Evolutionary conservation across 176 grass and related monocot species (phyloP).

Genomic region (Raddia guianensis): DNA sequence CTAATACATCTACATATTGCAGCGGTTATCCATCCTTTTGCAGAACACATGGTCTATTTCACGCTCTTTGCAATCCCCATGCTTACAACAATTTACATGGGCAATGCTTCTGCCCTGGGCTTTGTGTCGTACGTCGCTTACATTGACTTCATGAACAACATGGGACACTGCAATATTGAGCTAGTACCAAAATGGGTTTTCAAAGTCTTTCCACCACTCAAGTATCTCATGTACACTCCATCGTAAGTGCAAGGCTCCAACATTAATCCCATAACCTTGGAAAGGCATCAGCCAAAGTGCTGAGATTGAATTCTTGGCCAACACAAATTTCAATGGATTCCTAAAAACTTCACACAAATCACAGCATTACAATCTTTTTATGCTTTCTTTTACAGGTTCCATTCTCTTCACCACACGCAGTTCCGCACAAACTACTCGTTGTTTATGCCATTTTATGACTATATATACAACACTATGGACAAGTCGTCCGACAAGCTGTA

Average conservation of each 20-base stretch:
- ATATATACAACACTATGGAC: slow-evolving; percentile 86
- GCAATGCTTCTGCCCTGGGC: slow-evolving; percentile 49
- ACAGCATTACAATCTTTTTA: neutral
- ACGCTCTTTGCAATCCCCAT: slow-evolving; percentile 71
- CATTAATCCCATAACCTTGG: neutral
- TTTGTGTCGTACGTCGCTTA: slow-evolving; percentile 59
- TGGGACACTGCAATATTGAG: slow-evolving; percentile 97
- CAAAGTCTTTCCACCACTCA: slow-evolving; percentile 75
- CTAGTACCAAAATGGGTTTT: slow-evolving; percentile 85
- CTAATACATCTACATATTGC: slow-evolving; percentile 18
- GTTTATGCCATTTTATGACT: slow-evolving; percentile 97
- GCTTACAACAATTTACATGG: slow-evolving; percentile 45
- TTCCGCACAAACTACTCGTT: slow-evolving; percentile 94
- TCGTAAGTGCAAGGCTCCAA: slow-evolving; percentile 67
- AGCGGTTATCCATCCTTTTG: slow-evolving; percentile 98
- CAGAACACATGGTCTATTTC: slow-evolving; percentile 83
- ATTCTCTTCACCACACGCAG: slow-evolving; percentile 95
- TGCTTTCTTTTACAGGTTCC: slow-evolving; percentile 59
- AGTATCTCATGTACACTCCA: slow-evolving; percentile 96
- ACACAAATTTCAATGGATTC: neutral
- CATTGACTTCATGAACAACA: slow-evolving; percentile 98
- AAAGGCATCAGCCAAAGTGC: neutral
- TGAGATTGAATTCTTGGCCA: neutral
- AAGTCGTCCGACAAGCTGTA: slow-evolving; percentile 80
- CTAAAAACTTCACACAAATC: neutral